Percentiles rank a stretch among this genome's conserved stretches.
These are phyloP conservation scores for Bruguiera parviflora DNA, from an alignment of 345 rosid species.

Conservation along the genomic window DNA sequence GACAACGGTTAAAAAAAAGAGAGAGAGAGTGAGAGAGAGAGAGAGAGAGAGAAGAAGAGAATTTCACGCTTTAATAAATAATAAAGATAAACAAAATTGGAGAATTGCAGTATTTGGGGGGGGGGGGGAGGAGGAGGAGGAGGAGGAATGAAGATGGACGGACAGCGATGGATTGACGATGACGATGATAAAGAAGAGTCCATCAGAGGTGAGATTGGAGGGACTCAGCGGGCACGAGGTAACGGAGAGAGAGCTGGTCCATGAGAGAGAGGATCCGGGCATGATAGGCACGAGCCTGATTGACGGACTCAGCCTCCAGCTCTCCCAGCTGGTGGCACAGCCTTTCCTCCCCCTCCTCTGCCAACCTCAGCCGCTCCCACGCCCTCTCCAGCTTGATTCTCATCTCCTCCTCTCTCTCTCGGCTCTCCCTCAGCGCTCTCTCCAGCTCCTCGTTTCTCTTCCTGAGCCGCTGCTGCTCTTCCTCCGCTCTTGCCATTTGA, in stretches of 20 bases:
- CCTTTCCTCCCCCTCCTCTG: constrained; percentile 82
- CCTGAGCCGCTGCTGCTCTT: constrained; percentile 28
- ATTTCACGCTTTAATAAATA: too few species aligned
- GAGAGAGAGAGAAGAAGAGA: too few species aligned
- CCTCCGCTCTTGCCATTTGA: neutral
- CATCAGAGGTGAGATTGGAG: constrained; percentile 10
- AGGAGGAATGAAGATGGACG: neutral
- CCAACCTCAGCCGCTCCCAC: constrained; percentile 54
- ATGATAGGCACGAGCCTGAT: constrained; percentile 62
- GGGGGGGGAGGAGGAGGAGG: too few species aligned
- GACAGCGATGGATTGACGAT: too few species aligned
- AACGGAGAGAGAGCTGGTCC: constrained; percentile 51
- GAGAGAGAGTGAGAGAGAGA: too few species aligned
- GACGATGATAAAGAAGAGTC: neutral
- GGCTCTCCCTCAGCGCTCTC: constrained; percentile 41
- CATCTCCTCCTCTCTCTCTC: constrained; percentile 51
- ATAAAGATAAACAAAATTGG: too few species aligned
- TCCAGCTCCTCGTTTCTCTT: constrained; percentile 62
- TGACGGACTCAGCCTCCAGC: constrained; percentile 76
- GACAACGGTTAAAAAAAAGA: too few species aligned
- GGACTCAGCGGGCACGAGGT: too few species aligned
- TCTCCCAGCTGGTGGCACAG: constrained; percentile 82
- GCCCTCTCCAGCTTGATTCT: constrained; percentile 46
- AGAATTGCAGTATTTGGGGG: too few species aligned
- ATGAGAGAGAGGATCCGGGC: constrained; percentile 56